Conservation (phyloP, 1,139 yeast genomes). For the Suhomyces atakaporum region DNA sequence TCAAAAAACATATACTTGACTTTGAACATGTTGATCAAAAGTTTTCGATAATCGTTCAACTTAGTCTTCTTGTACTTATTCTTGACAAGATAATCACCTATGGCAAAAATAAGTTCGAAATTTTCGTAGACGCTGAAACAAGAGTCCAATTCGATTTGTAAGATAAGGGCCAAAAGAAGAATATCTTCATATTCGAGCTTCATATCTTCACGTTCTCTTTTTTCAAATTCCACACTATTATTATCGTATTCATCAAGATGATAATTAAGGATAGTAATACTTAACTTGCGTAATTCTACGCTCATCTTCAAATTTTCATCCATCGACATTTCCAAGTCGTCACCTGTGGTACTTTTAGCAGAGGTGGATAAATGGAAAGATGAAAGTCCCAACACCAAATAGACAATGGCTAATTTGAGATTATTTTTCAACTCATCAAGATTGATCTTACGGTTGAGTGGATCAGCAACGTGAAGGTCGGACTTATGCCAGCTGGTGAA, state of each 20-base stretch:
- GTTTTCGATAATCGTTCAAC: slow-evolving; percentile 21
- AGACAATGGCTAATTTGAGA: slow-evolving; percentile 29
- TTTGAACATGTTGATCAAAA: slow-evolving; percentile 31
- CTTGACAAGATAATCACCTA: slow-evolving; percentile 40
- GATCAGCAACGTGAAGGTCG: slow-evolving; percentile 12
- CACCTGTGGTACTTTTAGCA: slow-evolving; percentile 15
- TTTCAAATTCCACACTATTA: slow-evolving; percentile 28
- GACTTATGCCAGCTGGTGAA: slow-evolving; percentile 21
- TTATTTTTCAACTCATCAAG: slow-evolving; percentile 17
- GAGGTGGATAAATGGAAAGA: slow-evolving; percentile 25
- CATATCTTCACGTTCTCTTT: slow-evolving; percentile 11
- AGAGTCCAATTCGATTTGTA: slow-evolving; percentile 43
- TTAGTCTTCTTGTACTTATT: slow-evolving; percentile 21
- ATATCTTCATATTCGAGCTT: slow-evolving; percentile 20
- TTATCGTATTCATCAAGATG: slow-evolving; percentile 48
- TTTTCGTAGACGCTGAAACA: slow-evolving; percentile 45
- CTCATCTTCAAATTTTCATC: slow-evolving; percentile 33
- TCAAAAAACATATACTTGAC: slow-evolving; percentile 35
- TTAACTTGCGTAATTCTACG: slow-evolving; percentile 41
- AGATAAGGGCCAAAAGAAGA: slow-evolving; percentile 31
- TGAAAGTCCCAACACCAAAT: slow-evolving; percentile 30
- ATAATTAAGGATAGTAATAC: slow-evolving; percentile 37
- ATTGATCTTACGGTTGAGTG: slow-evolving; percentile 10
- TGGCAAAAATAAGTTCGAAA: slow-evolving; percentile 44
- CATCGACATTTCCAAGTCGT: slow-evolving; percentile 17